phyloP scores from a whole-genome alignment of 768 basidiomycete genomes.

The Suillus subluteus region DNA sequence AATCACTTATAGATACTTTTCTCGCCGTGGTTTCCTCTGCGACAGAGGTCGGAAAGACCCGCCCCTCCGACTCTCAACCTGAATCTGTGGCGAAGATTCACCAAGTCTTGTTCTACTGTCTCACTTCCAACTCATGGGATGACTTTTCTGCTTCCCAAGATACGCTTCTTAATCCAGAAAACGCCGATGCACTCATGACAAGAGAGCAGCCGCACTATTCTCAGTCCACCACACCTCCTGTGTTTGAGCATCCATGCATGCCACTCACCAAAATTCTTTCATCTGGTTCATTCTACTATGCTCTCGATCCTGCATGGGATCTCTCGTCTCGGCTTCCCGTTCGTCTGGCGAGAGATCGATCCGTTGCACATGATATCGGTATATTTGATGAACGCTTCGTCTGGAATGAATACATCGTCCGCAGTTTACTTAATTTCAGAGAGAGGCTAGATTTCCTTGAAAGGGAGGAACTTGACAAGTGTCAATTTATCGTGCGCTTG shows the following conservation, averaged over 20 bases:
- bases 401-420: conserved; percentile 93
- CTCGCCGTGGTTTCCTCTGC: conserved; percentile 80
- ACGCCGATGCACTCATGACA: conserved; percentile 45
- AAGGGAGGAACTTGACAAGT: conserved; percentile 74
- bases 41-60: conserved; percentile 73
- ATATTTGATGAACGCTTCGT: conserved; percentile 87
- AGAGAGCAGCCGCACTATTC: conserved; percentile 45
- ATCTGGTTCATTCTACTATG: conserved; percentile 93
- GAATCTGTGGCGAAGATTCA: conserved; percentile 84
- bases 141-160: conserved; percentile 60
- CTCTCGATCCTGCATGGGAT: conserved; percentile 84
- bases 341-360: conserved; percentile 59
- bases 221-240: conserved; percentile 46
- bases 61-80: conserved; percentile 56
- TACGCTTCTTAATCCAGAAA: conserved; percentile 58
- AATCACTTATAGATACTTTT: conserved; percentile 66
- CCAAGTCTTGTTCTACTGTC: conserved; percentile 86
- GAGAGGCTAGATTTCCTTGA: conserved; percentile 72
- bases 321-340: conserved; percentile 81
- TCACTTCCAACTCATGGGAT: conserved; percentile 87
- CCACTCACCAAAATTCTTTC: conserved; percentile 90
- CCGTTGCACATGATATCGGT: conserved; percentile 48
- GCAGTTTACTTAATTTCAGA: conserved; percentile 87
- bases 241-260: conserved; percentile 88
- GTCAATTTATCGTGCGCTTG: conserved; percentile 78